phyloP scores from a whole-genome alignment of 352 stramenopile genomes.

The Phytophthora quininea region DNA sequence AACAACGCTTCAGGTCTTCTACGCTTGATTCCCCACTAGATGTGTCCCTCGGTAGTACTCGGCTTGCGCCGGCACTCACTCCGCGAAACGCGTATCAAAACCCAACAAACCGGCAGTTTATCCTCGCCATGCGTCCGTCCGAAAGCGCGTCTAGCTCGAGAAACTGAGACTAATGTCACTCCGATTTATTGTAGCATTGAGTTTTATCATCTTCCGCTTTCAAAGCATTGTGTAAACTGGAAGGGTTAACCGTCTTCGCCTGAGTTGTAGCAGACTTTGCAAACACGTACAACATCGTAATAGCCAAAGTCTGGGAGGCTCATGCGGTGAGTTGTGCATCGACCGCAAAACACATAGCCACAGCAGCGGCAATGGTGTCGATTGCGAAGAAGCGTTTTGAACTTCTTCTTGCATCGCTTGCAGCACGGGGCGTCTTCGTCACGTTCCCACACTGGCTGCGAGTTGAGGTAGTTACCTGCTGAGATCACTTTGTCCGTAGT shows the following conservation, averaged over 20 bases:
- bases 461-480: slow-evolving; percentile 63
- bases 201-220: not conserved
- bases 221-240: not conserved
- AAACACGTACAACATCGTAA: slow-evolving; percentile 87
- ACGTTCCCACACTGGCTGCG: slow-evolving; percentile 85
- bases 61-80: slow-evolving; percentile 45
- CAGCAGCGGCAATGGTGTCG: slow-evolving; percentile 87
- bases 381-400: slow-evolving; percentile 83
- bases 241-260: slow-evolving; percentile 57
- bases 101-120: slow-evolving; percentile 37
- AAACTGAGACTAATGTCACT: slow-evolving; percentile 3
- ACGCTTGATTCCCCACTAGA: slow-evolving; percentile 1
- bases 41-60: slow-evolving; percentile 25
- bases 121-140: slow-evolving; percentile 29
- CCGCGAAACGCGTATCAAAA: slow-evolving; percentile 55
- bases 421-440: slow-evolving; percentile 84
- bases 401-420: slow-evolving; percentile 91
- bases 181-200: not conserved
- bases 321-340: slow-evolving; percentile 85
- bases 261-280: slow-evolving; percentile 80
- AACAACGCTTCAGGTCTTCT: too few species aligned
- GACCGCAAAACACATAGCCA: slow-evolving; percentile 84
- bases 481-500: slow-evolving; percentile 75
- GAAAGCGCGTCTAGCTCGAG: slow-evolving; percentile 6
- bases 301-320: slow-evolving; percentile 88